Conservation (phyloP, 192 early-diverging fungal species). For the Backusella tuberculispora region DNA sequence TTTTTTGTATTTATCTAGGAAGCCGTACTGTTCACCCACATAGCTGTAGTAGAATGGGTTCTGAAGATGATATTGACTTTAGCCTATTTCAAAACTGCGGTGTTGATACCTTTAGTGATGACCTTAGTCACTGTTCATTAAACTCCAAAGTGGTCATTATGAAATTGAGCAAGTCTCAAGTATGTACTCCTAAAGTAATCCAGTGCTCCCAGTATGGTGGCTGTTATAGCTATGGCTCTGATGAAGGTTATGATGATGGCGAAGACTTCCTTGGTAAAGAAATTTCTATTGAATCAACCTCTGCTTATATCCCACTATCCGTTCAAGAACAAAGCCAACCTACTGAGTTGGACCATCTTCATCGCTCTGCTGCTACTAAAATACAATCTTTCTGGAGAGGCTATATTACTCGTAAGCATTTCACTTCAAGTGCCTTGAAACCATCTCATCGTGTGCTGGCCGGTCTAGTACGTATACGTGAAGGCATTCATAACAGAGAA, state of each 20-base stretch:
- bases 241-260: constrained; percentile 33
- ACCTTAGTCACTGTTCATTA: neutral
- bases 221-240: neutral
- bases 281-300: constrained; percentile 27
- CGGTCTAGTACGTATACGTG: constrained; percentile 18
- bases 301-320: constrained; percentile 34
- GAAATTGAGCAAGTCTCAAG: constrained; percentile 7
- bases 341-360: neutral
- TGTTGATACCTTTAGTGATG: constrained; percentile 12
- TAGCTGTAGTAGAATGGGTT: neutral
- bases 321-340: constrained; percentile 10
- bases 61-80: constrained; percentile 8
- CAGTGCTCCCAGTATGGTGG: neutral
- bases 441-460: constrained; percentile 19
- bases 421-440: neutral
- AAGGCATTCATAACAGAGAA: constrained; percentile 17
- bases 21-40: constrained; percentile 15
- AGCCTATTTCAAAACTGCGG: neutral
- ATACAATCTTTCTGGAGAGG: constrained; percentile 29
- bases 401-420: constrained; percentile 3
- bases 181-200: neutral
- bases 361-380: constrained; percentile 20
- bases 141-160: constrained; percentile 12
- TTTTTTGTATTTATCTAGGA: neutral
- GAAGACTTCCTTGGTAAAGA: constrained; percentile 21